Evolutionary conservation across 768 basidiomycete genomes (phyloP), one percentile per base, ranked within the genome.

Genomic region (Hygrophorus pudorinus): DNA sequence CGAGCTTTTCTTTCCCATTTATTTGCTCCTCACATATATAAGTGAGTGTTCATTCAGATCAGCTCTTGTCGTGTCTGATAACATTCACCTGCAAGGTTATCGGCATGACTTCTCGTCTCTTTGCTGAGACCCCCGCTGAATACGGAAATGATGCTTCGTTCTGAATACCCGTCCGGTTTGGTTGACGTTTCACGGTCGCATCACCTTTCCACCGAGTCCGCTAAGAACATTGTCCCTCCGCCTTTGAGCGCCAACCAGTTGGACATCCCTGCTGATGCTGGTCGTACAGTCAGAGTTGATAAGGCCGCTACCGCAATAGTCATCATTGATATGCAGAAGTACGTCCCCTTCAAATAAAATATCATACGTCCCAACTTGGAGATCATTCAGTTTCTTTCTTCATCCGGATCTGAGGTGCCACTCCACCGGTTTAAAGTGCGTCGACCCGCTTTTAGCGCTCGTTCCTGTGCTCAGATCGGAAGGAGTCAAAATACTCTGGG

Each of bases 281-380:
- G 68, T 16, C 66, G 78, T 17, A 63, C 59, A 14, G 59, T 81
- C 38, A 65, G 79, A 40, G 60, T 81, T 20, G 65, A 74, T 51
- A 68, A 65, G 28, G 59, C 67, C 24, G 59, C 64, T 38, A 73
- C 68, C 13, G 81, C 79, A 8, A 58, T 76, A 43, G 72, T 81
- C n/a, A 65, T 83, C 14, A 70, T 82, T 41, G 81, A 82, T 53
- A 83, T 84, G 82, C 81, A 83, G 56, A 84, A 82, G 81, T 81
- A 53, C 47, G 67, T 18, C 14, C 4, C 14, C 13, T 16, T 24
- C 2, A 12, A n/a, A 36, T 16, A 12, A 10, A 4, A 9, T 2
- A 14, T 41, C 12, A 46, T 32, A 5, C 17, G 21, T 29, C 12
- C 28, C 30, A 8, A 1, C 11, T 29, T 31, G 27, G 12, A 21